Evolutionary conservation across 495 filamentous ascomycete species (phyloP).

Genomic region (Pyrenula massariospora): DNA sequence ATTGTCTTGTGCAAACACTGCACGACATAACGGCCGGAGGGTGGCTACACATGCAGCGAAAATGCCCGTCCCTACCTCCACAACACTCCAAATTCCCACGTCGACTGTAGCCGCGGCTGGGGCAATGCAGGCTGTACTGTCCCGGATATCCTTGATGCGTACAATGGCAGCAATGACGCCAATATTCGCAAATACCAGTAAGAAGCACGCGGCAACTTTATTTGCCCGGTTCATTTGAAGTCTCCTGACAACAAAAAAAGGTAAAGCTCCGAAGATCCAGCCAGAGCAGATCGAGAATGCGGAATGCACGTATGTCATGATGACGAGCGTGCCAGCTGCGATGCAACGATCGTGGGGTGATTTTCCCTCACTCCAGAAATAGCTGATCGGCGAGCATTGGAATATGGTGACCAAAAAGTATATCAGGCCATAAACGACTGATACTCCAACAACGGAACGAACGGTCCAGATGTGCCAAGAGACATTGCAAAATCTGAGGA

Average conservation of each 20-base stretch:
- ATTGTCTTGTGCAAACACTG: background rate
- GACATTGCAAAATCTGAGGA: background rate
- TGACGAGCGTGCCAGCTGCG: background rate
- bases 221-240: background rate
- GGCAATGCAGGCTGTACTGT: background rate
- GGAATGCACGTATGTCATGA: background rate
- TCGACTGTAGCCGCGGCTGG: background rate
- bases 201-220: background rate
- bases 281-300: background rate
- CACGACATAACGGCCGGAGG: background rate
- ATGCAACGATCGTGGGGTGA: background rate
- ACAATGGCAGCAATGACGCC: background rate
- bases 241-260: background rate
- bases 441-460: background rate
- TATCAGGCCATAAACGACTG: background rate
- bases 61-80: background rate
- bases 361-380: background rate
- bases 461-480: background rate
- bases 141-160: background rate
- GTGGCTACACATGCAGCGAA: background rate
- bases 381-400: background rate
- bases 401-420: background rate
- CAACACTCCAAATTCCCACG: background rate
- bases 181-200: background rate
- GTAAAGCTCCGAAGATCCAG: background rate